Evolutionary conservation across 169 alveolate species (phyloP), one percentile per base, ranked within the genome.

Genomic region (Plasmodium knowlesi): DNA sequence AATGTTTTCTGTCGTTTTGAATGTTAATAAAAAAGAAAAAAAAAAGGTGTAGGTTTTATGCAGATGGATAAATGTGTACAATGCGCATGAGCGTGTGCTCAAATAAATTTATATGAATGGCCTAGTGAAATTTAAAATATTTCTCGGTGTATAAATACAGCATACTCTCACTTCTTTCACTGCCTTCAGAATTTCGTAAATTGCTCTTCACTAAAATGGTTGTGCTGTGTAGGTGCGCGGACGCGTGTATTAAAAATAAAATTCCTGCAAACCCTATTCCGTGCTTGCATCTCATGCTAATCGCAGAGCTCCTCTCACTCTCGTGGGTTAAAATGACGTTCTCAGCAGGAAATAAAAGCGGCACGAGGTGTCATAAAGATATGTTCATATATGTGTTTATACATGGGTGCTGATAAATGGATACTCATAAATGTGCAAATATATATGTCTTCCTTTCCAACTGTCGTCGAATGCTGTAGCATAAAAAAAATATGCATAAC

Each of bases 401-500:
- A 32, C 0, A 28, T 83, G 50, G 19, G 46, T 4, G 2, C 46
- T 67, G 14, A 80, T 79, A 79, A 19, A 83, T 83, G 32, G 6
- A 32, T 61, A 83, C 73, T 61, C 30, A 82, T 41, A 82, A 22
- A 82, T 22, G 14, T 43, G 73, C 34, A 71, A 71, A n/a, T 50
- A 14, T 50, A 50, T 82, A 37, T 54, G 37, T 82, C 61, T 82
- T 50, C 54, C 14, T 82, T 53, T 80, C 46, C 25, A 41, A 30
- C 28, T 39, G 61, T 46, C 54, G 57, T 80, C 30, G 85, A 80
- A 80, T 80, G 46, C 6, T 80, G 85, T 80, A 74, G 57, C 32
- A 22, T 80, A 25, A n/a, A 46, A 81, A 81, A 81, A 54, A 83
- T 83, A 83, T 83, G 22, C 82, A 82, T 82, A 82, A 82, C 89